A percentile compares a stretch with the other conserved stretches of the same genome.
These are phyloP conservation scores for Starmerella kuoi DNA, from an alignment of 805 yeast genomes.

Conservation along the genomic window DNA sequence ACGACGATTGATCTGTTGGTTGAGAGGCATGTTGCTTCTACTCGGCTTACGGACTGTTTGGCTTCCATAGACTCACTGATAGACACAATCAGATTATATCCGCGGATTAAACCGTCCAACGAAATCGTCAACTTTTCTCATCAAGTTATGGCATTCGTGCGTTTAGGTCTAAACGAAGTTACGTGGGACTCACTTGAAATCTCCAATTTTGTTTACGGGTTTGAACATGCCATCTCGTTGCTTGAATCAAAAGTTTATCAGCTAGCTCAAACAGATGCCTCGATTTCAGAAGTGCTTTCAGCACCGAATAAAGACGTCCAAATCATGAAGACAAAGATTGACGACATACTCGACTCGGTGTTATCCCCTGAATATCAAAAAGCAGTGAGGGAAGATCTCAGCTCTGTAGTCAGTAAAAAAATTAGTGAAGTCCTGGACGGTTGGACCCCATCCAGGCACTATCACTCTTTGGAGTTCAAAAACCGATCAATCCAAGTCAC, in stretches of 20 bases:
- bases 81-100: neutral
- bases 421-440: neutral
- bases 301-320: neutral
- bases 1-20: constrained; percentile 1
- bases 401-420: neutral
- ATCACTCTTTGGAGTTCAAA: constrained; percentile 3
- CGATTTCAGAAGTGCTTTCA: neutral
- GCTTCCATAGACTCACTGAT: constrained; percentile 1
- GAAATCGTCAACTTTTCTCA: constrained; percentile 4
- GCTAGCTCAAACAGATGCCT: constrained; percentile 6
- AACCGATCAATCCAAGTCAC: neutral
- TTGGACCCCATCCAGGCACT: neutral
- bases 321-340: neutral
- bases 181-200: constrained; percentile 7
- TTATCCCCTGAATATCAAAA: constrained; percentile 1
- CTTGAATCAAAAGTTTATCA: constrained; percentile 8
- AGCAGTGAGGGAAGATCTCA: constrained; percentile 1
- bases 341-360: neutral
- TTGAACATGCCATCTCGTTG: constrained; percentile 1
- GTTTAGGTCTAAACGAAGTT: constrained; percentile 7
- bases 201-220: constrained; percentile 4
- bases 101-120: constrained; percentile 2
- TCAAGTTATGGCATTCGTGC: constrained; percentile 4
- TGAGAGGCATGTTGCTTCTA: neutral
- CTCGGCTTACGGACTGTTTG: constrained; percentile 6